These are phyloP conservation scores for Plantago elongata DNA, from an alignment of 257 asterid genomes.

Conservation along the genomic window DNA sequence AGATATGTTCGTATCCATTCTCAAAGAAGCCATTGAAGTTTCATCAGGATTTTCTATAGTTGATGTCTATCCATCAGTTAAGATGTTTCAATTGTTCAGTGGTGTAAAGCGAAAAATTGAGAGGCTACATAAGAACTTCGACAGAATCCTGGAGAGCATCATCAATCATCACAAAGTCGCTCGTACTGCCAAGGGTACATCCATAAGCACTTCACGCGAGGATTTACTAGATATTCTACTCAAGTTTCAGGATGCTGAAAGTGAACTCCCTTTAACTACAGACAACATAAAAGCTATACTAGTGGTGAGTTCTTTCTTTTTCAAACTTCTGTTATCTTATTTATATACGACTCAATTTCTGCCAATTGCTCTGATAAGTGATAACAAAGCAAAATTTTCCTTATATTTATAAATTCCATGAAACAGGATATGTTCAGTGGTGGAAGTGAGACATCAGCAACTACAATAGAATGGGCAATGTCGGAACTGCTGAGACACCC, in stretches of 20 bases:
- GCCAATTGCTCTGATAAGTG: too few relatives aligned
- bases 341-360: neutral
- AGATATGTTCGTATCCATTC: constrained; percentile 3
- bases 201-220: neutral
- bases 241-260: constrained; percentile 9
- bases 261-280: neutral
- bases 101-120: constrained; percentile 15
- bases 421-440: constrained; percentile 21
- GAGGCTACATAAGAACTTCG: constrained; percentile 17
- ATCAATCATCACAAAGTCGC: constrained; percentile 18
- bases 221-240: constrained; percentile 23
- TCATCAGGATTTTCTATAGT: constrained; percentile 17
- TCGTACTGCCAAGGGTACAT: neutral
- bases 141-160: constrained; percentile 21
- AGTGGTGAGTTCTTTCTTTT: neutral
- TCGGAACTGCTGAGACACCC: constrained; percentile 19
- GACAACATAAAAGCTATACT: constrained; percentile 23
- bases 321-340: neutral
- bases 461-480: constrained; percentile 22
- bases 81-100: constrained; percentile 11
- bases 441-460: constrained; percentile 23
- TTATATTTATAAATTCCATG: neutral
- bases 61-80: constrained; percentile 21
- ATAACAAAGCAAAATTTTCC: neutral
- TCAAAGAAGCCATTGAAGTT: constrained; percentile 1